Base-by-base conservation (phyloP, 495 filamentous ascomycete genomes). In the Lindgomyces ingoldianus region DNA sequence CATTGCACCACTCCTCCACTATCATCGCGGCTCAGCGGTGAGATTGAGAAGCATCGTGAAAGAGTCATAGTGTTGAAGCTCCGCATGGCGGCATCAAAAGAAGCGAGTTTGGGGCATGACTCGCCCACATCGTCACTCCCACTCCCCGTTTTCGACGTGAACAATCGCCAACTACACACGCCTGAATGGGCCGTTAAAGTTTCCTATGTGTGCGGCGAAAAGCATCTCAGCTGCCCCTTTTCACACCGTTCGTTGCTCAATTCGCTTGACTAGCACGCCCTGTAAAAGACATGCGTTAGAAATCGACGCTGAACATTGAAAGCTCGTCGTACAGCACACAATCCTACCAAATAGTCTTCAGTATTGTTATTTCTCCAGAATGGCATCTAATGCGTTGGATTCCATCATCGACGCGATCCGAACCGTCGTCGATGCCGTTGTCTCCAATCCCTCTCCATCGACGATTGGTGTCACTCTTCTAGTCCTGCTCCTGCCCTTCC, bases 391-490 rank as follows among this genome's bases (percentile, higher is more conserved):
- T 22, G 30, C 41, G 12, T 45, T 63, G 2, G 58, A 47, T 19
- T 33, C 44, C 8, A 19, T 62, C 19, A 19, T 68, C 18, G 30
- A 36, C 29, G 33, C 24, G 3, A 9, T 57, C 30, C 50, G 41
- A 9, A 51, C 42, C 25, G 29, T 25, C n/a, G 49, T n/a, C 36
- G 36, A 53, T 19, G 36, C 58, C 22, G 45, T 55, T 3, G 52
- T n/a, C 58, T 61, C 56, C 48, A 19, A 2, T 18, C 22, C 50
- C 21, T 45, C 52, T 45, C 58, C 59, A 2, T 29, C 48, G 2
- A 21, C 48, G 8, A 25, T 68, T 9, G 27, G 10, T 36, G 22
- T 60, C 30, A 67, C 68, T 21, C 45, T 70, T 21, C 9, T 66
- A 27, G 55, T 50, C 11, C 25, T 57, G 6, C 14, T 39, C 33